phyloP scores from a whole-genome alignment of 129 eudicot genomes.

The Tanacetum coccineum region DNA sequence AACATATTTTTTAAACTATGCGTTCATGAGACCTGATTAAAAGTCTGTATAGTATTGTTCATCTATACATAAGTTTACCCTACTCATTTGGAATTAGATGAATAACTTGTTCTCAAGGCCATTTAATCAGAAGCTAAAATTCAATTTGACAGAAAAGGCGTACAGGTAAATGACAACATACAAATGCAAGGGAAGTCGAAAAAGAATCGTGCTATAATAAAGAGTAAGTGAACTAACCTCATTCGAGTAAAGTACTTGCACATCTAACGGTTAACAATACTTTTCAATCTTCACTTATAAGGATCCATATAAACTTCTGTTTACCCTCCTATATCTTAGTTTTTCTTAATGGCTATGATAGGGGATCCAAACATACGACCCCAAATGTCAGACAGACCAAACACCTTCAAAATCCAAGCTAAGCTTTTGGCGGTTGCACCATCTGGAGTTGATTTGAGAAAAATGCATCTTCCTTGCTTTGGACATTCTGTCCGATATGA shows the following conservation, averaged over 20 bases:
- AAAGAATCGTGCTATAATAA: neutral
- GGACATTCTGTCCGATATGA: neutral
- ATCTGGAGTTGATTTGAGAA: neutral
- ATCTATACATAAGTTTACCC: no score
- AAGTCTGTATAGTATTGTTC: no score
- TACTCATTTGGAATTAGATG: no score
- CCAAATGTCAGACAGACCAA: neutral
- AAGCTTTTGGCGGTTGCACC: neutral
- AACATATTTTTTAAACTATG: neutral
- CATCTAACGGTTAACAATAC: neutral
- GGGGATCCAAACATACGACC: neutral
- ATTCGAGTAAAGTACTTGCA: neutral
- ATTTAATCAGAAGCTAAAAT: neutral
- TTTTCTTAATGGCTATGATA: no score
- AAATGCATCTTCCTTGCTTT: neutral
- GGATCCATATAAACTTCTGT: neutral
- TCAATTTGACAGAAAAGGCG: neutral
- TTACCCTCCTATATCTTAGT: neutral
- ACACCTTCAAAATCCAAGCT: conserved; percentile 5
- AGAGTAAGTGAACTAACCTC: conserved; percentile 16
- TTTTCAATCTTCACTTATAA: neutral
- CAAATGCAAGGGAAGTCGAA: no score
- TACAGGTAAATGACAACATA: conserved; percentile 2
- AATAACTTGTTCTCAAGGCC: no score
- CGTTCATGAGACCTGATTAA: no score